Evolutionary conservation across 352 stramenopile genomes (phyloP).

Genomic region (Pythium pyrilobum): DNA sequence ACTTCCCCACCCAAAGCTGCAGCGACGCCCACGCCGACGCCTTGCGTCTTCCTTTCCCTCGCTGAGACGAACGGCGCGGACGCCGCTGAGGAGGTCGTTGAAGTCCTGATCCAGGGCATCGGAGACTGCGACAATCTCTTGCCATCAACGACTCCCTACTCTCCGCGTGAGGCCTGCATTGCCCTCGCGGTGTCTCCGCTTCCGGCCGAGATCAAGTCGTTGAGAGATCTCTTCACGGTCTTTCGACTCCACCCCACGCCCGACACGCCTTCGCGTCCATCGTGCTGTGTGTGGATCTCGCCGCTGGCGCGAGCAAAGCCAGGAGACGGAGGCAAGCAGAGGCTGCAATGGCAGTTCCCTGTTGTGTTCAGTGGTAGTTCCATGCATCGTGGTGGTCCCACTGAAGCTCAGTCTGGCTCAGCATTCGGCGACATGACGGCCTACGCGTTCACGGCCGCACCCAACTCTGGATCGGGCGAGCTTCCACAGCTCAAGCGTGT

Average conservation of each 20-base stretch:
- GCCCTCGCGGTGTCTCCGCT: not conserved
- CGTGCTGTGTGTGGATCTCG: conserved; percentile 1
- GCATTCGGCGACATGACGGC: no score
- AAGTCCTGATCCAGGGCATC: conserved; percentile 8
- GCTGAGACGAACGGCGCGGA: conserved; percentile 1
- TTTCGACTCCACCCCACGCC: not conserved
- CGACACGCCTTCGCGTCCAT: not conserved
- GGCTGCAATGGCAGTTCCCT: conserved; percentile 9
- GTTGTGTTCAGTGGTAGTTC: not conserved
- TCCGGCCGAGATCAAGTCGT: not conserved
- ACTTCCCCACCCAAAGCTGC: no score
- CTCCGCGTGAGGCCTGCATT: no score
- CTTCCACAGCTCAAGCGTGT: no score
- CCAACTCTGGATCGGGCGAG: no score
- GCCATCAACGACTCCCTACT: no score
- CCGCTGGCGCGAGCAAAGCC: conserved; percentile 2
- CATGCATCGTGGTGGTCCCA: not conserved
- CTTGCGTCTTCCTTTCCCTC: conserved; percentile 5
- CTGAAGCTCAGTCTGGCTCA: not conserved
- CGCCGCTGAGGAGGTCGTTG: not conserved
- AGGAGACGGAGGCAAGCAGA: not conserved
- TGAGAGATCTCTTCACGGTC: not conserved
- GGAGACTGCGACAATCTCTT: not conserved
- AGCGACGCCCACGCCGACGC: no score
- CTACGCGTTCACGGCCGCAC: no score